A percentile compares a stretch with the other conserved stretches of the same genome.
These are phyloP conservation scores for Silene conica DNA, from an alignment of 148 eudicot species.

Conservation along the genomic window DNA sequence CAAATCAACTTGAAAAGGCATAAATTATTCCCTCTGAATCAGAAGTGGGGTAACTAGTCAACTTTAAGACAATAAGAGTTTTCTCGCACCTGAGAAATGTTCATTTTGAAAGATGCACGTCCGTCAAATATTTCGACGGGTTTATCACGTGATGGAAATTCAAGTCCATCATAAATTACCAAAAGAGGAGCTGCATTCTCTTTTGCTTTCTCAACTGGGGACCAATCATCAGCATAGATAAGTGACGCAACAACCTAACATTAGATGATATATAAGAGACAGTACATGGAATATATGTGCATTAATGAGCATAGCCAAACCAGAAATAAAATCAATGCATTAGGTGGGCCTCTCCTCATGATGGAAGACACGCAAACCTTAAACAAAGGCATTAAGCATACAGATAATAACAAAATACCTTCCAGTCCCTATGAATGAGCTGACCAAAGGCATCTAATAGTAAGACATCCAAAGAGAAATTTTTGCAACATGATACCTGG, in stretches of 20 bases:
- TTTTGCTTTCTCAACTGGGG: conserved; percentile 52
- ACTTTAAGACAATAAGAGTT: background rate
- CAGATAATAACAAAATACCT: conserved; percentile 38
- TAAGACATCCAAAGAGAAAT: conserved; percentile 59
- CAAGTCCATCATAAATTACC: conserved; percentile 56
- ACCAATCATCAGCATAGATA: conserved; percentile 54
- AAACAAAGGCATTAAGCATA: background rate
- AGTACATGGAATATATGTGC: background rate
- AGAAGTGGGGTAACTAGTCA: background rate
- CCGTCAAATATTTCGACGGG: conserved; percentile 64
- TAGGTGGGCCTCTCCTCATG: too few species aligned
- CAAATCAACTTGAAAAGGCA: background rate
- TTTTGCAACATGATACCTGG: conserved; percentile 69
- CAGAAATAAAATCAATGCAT: background rate
- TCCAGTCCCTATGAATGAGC: conserved; percentile 46
- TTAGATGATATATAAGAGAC: background rate
- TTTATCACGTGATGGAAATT: conserved; percentile 51
- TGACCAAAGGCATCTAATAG: conserved; percentile 51
- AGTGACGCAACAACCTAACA: conserved; percentile 80
- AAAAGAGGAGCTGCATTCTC: conserved; percentile 77
- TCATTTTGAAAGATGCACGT: conserved; percentile 71
- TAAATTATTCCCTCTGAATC: background rate
- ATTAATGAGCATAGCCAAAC: background rate
- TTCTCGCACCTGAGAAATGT: conserved; percentile 69
- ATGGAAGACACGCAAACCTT: too few species aligned